Conservation (phyloP, 495 filamentous ascomycete species). For the Talaromyces wortmannii region DNA sequence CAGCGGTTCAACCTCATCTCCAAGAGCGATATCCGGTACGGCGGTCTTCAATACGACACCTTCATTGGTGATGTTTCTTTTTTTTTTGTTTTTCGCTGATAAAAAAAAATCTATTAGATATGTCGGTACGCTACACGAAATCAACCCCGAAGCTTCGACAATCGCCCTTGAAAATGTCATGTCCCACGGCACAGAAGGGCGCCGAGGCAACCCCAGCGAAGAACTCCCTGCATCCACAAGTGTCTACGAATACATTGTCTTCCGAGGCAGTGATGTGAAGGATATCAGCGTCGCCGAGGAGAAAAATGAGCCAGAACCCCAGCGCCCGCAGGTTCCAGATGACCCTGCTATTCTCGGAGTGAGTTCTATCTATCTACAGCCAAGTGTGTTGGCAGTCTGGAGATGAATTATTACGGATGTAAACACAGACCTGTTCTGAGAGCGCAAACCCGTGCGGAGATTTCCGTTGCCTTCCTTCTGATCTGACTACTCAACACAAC, state of each 20-base stretch:
- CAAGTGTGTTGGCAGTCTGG: slow-evolving; percentile 21
- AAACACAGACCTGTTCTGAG: slow-evolving; percentile 64
- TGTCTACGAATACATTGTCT: slow-evolving; percentile 98
- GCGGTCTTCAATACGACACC: background rate
- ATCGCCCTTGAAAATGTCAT: slow-evolving; percentile 93
- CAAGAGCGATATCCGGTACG: slow-evolving; percentile 91
- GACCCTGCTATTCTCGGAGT: slow-evolving; percentile 97
- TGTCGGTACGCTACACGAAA: slow-evolving; percentile 91
- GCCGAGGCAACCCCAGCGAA: slow-evolving; percentile 65
- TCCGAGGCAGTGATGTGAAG: slow-evolving; percentile 97
- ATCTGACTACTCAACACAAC: slow-evolving; percentile 8
- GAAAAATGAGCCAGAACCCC: slow-evolving; percentile 62
- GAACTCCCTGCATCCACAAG: slow-evolving; percentile 75
- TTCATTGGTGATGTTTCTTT: background rate
- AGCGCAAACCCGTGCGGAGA: slow-evolving; percentile 93
- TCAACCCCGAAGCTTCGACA: slow-evolving; percentile 93
- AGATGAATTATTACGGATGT: slow-evolving; percentile 91
- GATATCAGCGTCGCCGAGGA: slow-evolving; percentile 86
- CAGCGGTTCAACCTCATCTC: slow-evolving; percentile 70
- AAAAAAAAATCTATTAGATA: slow-evolving; percentile 50
- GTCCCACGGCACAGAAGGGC: slow-evolving; percentile 89
- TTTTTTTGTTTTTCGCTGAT: background rate
- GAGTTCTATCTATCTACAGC: slow-evolving; percentile 48
- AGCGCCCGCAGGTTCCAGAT: slow-evolving; percentile 71
- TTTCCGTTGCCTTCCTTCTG: slow-evolving; percentile 99